Evolutionary conservation across 371 early-diverging fungal species (phyloP).

Genomic region (Mortierella sp.): DNA sequence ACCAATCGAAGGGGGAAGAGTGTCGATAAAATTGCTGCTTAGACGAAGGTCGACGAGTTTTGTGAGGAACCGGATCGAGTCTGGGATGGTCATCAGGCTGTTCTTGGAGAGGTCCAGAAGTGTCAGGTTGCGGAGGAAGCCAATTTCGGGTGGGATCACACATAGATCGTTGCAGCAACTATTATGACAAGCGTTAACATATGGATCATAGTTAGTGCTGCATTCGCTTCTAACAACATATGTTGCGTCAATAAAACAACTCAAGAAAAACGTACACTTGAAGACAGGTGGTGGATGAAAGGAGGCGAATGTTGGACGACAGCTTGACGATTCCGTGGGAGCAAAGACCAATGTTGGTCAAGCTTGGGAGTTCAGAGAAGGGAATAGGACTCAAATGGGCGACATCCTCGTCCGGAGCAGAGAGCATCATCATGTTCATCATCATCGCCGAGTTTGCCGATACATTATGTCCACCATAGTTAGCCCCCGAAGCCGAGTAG

Average conservation of each 20-base stretch:
- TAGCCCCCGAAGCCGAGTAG: not conserved
- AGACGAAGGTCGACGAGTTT: constrained; percentile 77
- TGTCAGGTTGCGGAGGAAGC: constrained; percentile 70
- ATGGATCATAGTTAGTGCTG: not conserved
- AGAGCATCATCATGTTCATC: not conserved
- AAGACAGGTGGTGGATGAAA: constrained; percentile 37
- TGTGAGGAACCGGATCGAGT: constrained; percentile 76
- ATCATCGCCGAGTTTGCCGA: constrained; percentile 11
- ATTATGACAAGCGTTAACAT: not conserved
- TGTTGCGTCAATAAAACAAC: not conserved
- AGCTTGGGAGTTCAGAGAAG: constrained; percentile 45
- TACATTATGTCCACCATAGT: not conserved
- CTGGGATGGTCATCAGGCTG: constrained; percentile 72
- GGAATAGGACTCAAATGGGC: constrained; percentile 39
- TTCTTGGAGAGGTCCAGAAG: constrained; percentile 80
- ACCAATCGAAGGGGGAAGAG: constrained; percentile 73
- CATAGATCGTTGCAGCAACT: constrained; percentile 62
- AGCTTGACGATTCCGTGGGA: constrained; percentile 43
- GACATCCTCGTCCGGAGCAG: constrained; percentile 36
- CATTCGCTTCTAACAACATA: not conserved
- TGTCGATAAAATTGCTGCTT: constrained; percentile 72
- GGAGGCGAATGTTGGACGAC: constrained; percentile 45
- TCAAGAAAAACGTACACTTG: constrained; percentile 29
- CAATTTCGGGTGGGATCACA: constrained; percentile 72
- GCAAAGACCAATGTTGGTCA: constrained; percentile 47